These are phyloP conservation scores for Fusarium austroafricanum DNA, from an alignment of 2,329 filamentous ascomycete genomes.

Conservation along the genomic window DNA sequence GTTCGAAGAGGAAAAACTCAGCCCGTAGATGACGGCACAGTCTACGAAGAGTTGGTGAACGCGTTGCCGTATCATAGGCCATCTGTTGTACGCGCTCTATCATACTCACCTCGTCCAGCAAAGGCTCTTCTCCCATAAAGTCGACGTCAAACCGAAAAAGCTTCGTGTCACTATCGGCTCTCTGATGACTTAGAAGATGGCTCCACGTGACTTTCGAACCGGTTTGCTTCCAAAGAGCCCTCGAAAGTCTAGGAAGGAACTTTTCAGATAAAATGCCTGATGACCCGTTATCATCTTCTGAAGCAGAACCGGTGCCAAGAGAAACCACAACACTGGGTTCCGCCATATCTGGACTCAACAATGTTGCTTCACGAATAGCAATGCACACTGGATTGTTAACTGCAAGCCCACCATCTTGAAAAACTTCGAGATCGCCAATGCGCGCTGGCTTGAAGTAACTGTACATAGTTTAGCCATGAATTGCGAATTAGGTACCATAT, in stretches of 20 bases:
- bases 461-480: background rate
- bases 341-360: constrained; percentile 9
- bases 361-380: constrained; percentile 28
- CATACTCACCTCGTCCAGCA: constrained; percentile 17
- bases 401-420: constrained; percentile 38
- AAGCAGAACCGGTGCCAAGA: constrained; percentile 26
- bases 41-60: background rate
- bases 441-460: constrained; percentile 29
- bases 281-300: background rate
- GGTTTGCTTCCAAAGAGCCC: constrained; percentile 19
- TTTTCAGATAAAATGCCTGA: constrained; percentile 3
- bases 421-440: constrained; percentile 21
- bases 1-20: constrained; percentile 23
- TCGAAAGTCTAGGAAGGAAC: constrained; percentile 15
- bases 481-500: background rate
- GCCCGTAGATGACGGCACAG: constrained; percentile 18
- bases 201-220: constrained; percentile 26
- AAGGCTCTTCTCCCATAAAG: constrained; percentile 13
- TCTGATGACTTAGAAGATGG: constrained; percentile 23
- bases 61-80: background rate
- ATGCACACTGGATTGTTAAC: constrained; percentile 39
- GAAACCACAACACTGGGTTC: constrained; percentile 39
- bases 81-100: constrained; percentile 11
- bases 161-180: constrained; percentile 4
- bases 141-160: constrained; percentile 23